Base-by-base conservation (phyloP, 768 basidiomycete species). In the Leccinum obscurum region DNA sequence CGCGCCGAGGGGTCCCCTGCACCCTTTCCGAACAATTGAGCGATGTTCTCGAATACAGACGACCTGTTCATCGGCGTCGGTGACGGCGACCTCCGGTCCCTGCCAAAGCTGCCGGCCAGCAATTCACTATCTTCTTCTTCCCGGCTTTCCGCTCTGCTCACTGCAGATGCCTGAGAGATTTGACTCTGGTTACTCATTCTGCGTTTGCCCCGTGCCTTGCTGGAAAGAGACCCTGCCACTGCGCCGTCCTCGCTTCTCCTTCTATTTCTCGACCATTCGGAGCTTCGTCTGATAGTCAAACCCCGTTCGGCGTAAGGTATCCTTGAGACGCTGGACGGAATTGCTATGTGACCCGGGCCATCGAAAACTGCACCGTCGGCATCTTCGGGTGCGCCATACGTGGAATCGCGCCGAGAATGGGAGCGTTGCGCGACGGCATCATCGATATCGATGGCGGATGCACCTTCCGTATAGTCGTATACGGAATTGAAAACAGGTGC, bases 391-490 rank as follows among this genome's bases (percentile, higher is more conserved):
- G 46, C 63, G 44, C 82, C 85, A 54, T 84, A 81, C 54, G 86
- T 85, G 5, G 92, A 92, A 67, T 90, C 84, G 20, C 86, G 82
- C 46, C 89, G 80, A n/a, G 83, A 74, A 34, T 76, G 81, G 48
- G 80, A 78, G 55, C 67, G 78, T 62, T 79, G 82, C 37, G 76
- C 75, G n/a, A 88, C 65, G 17, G 83, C 92, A 63, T 78, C 73
- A 59, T 83, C 74, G 49, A 95, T 92, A 61, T 93, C 93, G 32
- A 85, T 77, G 7, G 85, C 79, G 11, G 90, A 88, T 35, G 93
- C 93, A 44, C 92, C 92, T 66, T 95, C 93, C 1, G 93, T 93
- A 71, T 95, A 95, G 76, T 95, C 93, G 64, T 79, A 41, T 7
- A 59, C 53, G 32, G 70, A 41, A 22, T 46, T 58, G 28, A 74